Evolutionary conservation across 306 rosid species (phyloP), one percentile per base, ranked within the genome.

Genomic region (Nissolia schottii): DNA sequence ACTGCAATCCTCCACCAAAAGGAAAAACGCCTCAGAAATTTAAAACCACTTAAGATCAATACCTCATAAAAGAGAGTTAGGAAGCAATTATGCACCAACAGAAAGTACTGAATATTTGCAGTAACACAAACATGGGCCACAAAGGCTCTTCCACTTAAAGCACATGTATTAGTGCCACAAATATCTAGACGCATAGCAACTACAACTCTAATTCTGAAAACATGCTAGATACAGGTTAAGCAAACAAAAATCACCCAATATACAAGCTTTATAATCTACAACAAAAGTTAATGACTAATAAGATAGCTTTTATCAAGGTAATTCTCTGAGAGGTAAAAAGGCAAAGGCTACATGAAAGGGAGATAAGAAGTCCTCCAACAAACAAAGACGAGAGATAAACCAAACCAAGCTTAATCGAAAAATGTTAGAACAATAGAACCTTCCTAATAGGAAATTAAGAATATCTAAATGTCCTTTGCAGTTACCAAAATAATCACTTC

Each of bases 1-100:
- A 83, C 99, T 91, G 97, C 81, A 82, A 79, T 45, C 46, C 63
- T 49, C 80, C 75, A 40, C 40, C 41, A 58, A 83, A 49, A 54
- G 19, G 23, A 73, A 63, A 74, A 46, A 67, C 50, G 31, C 61
- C 66, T 85, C 81, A 86, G 74, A 81, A 74, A 64, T 70, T 45
- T 48, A 48, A 71, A 74, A 67, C 43, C 41, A 48, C 22, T 16
- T 29, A 48, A 49, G 13, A 57, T 41, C 43, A 51, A 45, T 54
- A 77, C 77, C 50, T 55, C 45, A 64, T 16, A 38, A 38, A 75
- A 22, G 53, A 57, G 10, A 34, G 16, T 50, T 12, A 64, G 40
- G 68, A 67, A 78, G 77, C 71, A 63, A 62, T 22, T 34, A 6
- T 22, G 40, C 55, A 49, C 46, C 59, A 76, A 67, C 27, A 61